Conservation (phyloP, 371 early-diverging fungal species). For the Lichtheimia corymbifera region DNA sequence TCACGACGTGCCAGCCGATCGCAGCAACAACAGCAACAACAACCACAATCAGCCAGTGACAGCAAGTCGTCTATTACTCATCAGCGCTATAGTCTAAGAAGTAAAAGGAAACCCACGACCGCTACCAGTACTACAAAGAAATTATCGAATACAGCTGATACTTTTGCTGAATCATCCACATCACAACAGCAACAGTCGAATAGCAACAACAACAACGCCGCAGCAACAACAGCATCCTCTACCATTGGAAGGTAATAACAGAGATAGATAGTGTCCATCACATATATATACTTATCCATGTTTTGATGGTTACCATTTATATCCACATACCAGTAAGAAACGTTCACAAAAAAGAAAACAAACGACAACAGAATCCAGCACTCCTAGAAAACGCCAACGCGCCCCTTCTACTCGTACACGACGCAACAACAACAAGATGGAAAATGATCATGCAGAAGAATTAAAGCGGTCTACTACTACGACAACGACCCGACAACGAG, state of each 20-base stretch:
- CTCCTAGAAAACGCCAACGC: slow-evolving; percentile 5
- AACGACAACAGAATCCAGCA: slow-evolving; percentile 5
- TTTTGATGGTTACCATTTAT: slow-evolving; percentile 12
- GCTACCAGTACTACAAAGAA: background rate
- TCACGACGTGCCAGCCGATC: slow-evolving; percentile 2
- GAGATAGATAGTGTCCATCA: background rate
- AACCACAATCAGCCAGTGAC: slow-evolving; percentile 4
- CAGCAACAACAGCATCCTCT: background rate
- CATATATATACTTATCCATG: background rate
- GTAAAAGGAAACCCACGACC: background rate
- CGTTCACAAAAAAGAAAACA: slow-evolving; percentile 7
- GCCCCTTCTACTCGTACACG: background rate
- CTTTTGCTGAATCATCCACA: background rate
- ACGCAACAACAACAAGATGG: background rate
- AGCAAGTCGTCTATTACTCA: background rate
- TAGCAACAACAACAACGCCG: background rate
- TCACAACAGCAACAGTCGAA: slow-evolving; percentile 6
- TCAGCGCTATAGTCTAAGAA: slow-evolving; percentile 15
- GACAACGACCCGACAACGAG: background rate
- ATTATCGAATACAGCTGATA: background rate
- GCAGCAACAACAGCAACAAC: slow-evolving; percentile 9
- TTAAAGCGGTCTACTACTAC: background rate
- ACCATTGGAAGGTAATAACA: background rate
- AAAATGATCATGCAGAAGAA: slow-evolving; percentile 6
- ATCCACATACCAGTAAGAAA: slow-evolving; percentile 3